Conservation (phyloP, 2,329 filamentous ascomycete genomes). For the Fusarium poae region DNA sequence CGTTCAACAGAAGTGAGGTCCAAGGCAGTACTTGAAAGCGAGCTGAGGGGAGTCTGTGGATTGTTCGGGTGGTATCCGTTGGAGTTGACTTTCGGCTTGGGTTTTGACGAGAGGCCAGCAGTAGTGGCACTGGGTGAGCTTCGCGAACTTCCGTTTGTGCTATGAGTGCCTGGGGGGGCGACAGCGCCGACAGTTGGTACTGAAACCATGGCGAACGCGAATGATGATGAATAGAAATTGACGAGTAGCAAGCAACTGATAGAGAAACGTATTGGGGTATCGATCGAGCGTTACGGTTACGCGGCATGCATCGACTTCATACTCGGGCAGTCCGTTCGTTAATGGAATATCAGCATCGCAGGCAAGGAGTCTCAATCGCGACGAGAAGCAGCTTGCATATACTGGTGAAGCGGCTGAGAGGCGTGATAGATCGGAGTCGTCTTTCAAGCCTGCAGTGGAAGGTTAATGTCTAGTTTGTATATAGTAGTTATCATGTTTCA, state of each 20-base stretch:
- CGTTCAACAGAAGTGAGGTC: constrained; percentile 93
- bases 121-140: constrained; percentile 63
- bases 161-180: constrained; percentile 55
- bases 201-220: constrained; percentile 55
- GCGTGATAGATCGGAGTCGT: constrained; percentile 3
- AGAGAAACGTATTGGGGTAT: constrained; percentile 28
- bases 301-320: constrained; percentile 46
- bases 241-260: constrained; percentile 16
- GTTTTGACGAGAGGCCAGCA: constrained; percentile 56
- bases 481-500: constrained; percentile 28
- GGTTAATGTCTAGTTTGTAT: constrained; percentile 31
- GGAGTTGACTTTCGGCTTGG: constrained; percentile 66
- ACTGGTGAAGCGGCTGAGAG: background rate
- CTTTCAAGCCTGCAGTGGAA: constrained; percentile 16
- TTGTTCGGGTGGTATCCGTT: constrained; percentile 67
- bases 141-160: constrained; percentile 64
- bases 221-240: constrained; percentile 15
- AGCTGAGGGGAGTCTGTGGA: constrained; percentile 65
- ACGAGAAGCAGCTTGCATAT: constrained; percentile 21
- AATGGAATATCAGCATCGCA: constrained; percentile 47
- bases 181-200: constrained; percentile 56
- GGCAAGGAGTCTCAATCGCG: constrained; percentile 37
- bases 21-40: constrained; percentile 72
- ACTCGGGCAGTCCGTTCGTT: constrained; percentile 45
- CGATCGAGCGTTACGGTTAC: constrained; percentile 39